These are phyloP conservation scores for Talaromyces funiculosus DNA, from an alignment of 2,329 filamentous ascomycete species.

Conservation along the genomic window DNA sequence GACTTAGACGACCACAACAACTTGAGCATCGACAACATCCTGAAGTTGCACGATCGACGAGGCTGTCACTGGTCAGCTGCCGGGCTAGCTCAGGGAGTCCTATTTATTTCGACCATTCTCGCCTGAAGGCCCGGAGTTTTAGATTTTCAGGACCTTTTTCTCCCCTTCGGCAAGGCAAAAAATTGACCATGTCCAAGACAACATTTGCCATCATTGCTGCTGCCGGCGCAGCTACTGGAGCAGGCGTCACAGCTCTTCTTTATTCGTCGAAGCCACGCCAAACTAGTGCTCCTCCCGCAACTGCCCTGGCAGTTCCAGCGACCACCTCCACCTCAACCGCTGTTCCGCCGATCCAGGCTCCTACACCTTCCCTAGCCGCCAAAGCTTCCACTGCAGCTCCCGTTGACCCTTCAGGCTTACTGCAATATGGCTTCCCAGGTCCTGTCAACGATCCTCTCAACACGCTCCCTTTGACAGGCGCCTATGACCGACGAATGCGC, in stretches of 20 bases:
- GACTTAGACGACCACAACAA: not conserved
- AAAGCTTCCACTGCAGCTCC: conserved; percentile 34
- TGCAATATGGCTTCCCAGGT: conserved; percentile 87
- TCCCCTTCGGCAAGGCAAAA: not conserved
- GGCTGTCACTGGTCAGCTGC: not conserved
- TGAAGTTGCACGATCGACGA: not conserved
- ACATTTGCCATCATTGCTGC: conserved; percentile 71
- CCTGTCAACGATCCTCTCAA: conserved; percentile 76
- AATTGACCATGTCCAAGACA: conserved; percentile 65
- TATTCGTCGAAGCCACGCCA: conserved; percentile 57
- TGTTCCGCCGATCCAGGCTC: conserved; percentile 26
- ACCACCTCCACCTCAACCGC: conserved; percentile 36
- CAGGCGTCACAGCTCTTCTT: conserved; percentile 63
- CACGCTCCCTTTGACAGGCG: conserved; percentile 71
- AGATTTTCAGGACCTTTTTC: not conserved
- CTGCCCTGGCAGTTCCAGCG: conserved; percentile 19
- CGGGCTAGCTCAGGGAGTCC: not conserved
- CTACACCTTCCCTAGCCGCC: conserved; percentile 24
- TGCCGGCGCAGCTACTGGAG: conserved; percentile 69
- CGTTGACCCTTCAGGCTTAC: conserved; percentile 70
- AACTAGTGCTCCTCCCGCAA: conserved; percentile 31
- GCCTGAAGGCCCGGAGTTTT: not conserved
- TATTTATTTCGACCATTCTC: not conserved
- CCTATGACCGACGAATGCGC: conserved; percentile 81
- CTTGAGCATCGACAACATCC: not conserved